Percentiles rank a stretch among this genome's conserved stretches.
These are phyloP conservation scores for Saccharomyces hybrid DNA, from an alignment of 1,139 yeast genomes.

Conservation along the genomic window DNA sequence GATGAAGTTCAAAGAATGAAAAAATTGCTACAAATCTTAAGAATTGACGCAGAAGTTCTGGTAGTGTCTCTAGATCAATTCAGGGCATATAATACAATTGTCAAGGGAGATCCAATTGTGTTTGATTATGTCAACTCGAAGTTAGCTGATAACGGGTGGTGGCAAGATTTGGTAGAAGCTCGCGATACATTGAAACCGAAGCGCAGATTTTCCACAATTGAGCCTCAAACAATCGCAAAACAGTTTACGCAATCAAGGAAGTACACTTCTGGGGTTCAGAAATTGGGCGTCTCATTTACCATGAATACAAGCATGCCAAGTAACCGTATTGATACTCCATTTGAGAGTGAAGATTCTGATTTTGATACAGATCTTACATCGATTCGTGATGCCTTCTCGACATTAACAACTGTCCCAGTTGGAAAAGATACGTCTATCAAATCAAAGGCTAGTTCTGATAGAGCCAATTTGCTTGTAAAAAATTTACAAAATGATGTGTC, in stretches of 20 bases:
- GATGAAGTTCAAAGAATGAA: constrained; percentile 60
- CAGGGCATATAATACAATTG: constrained; percentile 63
- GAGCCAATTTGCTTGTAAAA: neutral
- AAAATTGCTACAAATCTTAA: constrained; percentile 58
- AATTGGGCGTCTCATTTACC: constrained; percentile 65
- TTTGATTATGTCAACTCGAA: constrained; percentile 32
- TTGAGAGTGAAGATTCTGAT: constrained; percentile 16
- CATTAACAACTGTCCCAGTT: neutral
- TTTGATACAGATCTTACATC: constrained; percentile 18
- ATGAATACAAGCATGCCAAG: constrained; percentile 54
- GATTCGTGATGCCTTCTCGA: constrained; percentile 4
- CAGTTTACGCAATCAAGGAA: constrained; percentile 13
- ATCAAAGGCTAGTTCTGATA: neutral
- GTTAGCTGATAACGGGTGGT: constrained; percentile 46
- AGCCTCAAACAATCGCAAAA: constrained; percentile 7
- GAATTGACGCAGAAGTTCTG: constrained; percentile 73
- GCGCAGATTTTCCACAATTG: constrained; percentile 24
- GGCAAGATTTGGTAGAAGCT: constrained; percentile 58
- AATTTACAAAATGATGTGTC: constrained; percentile 3
- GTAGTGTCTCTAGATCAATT: constrained; percentile 65
- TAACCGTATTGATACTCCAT: constrained; percentile 10
- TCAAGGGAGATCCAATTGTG: constrained; percentile 48
- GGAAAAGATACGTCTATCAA: neutral
- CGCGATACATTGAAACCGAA: constrained; percentile 36
- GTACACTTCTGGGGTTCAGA: constrained; percentile 51